Base-by-base conservation (phyloP, 2,329 filamentous ascomycete genomes). In the Eutypella sp. region DNA sequence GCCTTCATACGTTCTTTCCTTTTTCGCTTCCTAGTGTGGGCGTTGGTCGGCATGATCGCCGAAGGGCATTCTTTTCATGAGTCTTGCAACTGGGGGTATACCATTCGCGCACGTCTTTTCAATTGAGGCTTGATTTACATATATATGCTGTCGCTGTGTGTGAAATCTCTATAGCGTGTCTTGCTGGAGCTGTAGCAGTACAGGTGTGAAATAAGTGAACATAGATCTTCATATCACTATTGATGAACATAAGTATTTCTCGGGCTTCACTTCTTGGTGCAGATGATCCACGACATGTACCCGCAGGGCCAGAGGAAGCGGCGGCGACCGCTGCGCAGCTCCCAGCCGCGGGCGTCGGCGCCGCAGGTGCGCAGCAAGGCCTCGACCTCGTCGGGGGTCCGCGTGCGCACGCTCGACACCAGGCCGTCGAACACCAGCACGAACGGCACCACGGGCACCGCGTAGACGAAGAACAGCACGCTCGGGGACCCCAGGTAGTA, bases 361-460 rank as follows among this genome's bases (percentile, higher is more conserved):
- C 71, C 75, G 56, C 76, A 79, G 4, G 68, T 69, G 45, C 74
- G 71, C 51, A 89, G 63, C 53, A 90, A 61, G 0, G 60, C 59
- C 60, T 82, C 69, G 5, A 88, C 76, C 64, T 90, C 87, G 13
- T 76, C 73, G 0, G 82, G 73, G 4, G 79, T 86, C 45, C 86
- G 74, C 6, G 84, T 87, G 37, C 87, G 70, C 53, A 89, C 60
- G 33, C 78, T 78, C 9, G 82, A 87, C 40, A 89, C 73, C 47
- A 79, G 68, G 2, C 86, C 86, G 63, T 90, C 87, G 56, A 85
- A 84, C 0, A 81, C 73, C 16, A 88, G 66, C 8, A 87, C 78
- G 48, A 85, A 76, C 0, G 86, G 85, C 15, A 89, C 64, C 11
- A 89, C 66, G 0, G 85, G 86, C 7, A 87, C 58, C 2, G 81